Percentiles rank a stretch among this genome's conserved stretches.
Conservation (phyloP, 2,329 filamentous ascomycete species). For the Ophiocordyceps robertsii region DNA sequence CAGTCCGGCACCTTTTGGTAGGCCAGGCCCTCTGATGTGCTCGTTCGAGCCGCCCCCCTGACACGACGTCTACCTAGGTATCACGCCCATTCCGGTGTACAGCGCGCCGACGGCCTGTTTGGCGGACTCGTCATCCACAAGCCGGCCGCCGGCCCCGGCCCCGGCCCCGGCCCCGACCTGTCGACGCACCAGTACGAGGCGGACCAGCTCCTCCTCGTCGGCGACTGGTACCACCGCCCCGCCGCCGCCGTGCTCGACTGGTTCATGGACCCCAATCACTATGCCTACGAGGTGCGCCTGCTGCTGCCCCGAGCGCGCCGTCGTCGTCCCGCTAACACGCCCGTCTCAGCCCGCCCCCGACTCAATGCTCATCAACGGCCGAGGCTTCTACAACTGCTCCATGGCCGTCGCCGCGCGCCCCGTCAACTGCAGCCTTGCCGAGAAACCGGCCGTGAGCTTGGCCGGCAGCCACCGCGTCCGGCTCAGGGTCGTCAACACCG, state of each 20-base stretch:
- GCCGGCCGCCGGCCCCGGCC: constrained; percentile 13
- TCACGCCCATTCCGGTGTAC: constrained; percentile 46
- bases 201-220: constrained; percentile 20
- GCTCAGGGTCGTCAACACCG: constrained; percentile 8
- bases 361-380: constrained; percentile 26
- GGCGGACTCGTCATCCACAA: constrained; percentile 20
- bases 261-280: constrained; percentile 10
- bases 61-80: not conserved
- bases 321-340: not conserved
- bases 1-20: constrained; percentile 52
- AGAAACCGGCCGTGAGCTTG: constrained; percentile 3
- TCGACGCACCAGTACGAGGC: constrained; percentile 14
- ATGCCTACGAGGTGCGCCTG: constrained; percentile 4
- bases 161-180: constrained; percentile 10
- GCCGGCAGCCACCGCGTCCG: constrained; percentile 3
- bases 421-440: constrained; percentile 4
- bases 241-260: constrained; percentile 14
- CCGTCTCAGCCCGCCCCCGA: constrained; percentile 18
- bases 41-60: not conserved
- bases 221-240: constrained; percentile 24
- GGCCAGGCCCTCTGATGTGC: not conserved
- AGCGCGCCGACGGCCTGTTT: constrained; percentile 15
- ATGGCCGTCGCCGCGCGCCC: constrained; percentile 7
- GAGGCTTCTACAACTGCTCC: constrained; percentile 8
- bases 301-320: not conserved